Percentiles rank a stretch among this genome's conserved stretches.
phyloP scores from a whole-genome alignment of 2,329 filamentous ascomycete genomes.

The Didymellaceae sp. region DNA sequence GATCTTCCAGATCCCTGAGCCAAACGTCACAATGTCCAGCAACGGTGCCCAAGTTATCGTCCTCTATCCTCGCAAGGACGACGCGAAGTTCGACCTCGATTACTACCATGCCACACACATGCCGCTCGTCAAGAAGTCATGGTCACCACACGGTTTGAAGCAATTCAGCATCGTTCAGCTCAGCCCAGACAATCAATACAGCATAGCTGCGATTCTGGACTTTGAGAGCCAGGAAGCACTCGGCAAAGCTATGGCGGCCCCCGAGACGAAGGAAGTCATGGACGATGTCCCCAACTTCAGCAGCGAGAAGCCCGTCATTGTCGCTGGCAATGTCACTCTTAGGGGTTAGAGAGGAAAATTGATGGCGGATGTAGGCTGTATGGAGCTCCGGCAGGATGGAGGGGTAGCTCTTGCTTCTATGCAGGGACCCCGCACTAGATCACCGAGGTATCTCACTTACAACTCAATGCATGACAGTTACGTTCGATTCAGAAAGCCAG shows the following conservation, averaged over 20 bases:
- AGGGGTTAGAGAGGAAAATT: slow-evolving; percentile 9
- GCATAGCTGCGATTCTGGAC: slow-evolving; percentile 22
- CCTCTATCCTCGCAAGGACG: slow-evolving; percentile 53
- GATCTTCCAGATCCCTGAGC: neutral
- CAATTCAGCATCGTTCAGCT: slow-evolving; percentile 31
- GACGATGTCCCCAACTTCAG: slow-evolving; percentile 47
- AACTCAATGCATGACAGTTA: slow-evolving; percentile 16
- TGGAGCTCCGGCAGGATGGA: slow-evolving; percentile 11
- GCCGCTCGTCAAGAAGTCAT: slow-evolving; percentile 51
- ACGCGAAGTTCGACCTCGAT: slow-evolving; percentile 55
- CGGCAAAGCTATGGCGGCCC: slow-evolving; percentile 26
- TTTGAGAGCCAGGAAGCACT: slow-evolving; percentile 37
- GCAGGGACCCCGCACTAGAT: slow-evolving; percentile 12
- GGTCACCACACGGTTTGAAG: slow-evolving; percentile 51
- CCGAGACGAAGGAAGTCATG: slow-evolving; percentile 43
- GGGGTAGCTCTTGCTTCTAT: slow-evolving; percentile 14
- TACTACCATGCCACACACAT: slow-evolving; percentile 59
- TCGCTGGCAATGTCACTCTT: slow-evolving; percentile 29
- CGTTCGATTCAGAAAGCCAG: slow-evolving; percentile 7
- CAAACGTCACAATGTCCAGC: slow-evolving; percentile 23
- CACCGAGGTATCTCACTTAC: slow-evolving; percentile 17
- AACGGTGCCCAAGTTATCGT: slow-evolving; percentile 26
- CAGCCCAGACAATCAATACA: slow-evolving; percentile 32
- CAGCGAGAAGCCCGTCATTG: slow-evolving; percentile 43
- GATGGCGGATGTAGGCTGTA: slow-evolving; percentile 5